Evolutionary conservation across 768 basidiomycete genomes (phyloP), one percentile per base, ranked within the genome.

Genomic region (Chalciporus piperatus): DNA sequence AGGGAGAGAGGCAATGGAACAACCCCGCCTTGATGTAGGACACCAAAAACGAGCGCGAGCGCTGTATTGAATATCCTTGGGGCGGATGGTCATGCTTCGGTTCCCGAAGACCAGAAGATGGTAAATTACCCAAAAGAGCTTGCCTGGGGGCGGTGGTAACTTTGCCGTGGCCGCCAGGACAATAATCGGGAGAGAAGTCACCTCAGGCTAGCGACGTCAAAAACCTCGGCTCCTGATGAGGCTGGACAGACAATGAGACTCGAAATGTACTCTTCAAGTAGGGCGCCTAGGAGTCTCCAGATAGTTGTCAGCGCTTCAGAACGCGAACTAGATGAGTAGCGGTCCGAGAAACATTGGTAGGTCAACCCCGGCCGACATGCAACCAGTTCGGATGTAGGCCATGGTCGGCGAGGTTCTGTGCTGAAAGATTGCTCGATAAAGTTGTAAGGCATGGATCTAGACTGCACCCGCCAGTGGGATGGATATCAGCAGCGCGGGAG

Each of bases 301-400:
- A 43, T 38, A 53, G 13, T 49, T 32, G 54, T 27, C 41, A 39
- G 56, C 37, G 16, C 43, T 57, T 6, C 44, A 47, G 49, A 61
- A 51, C 44, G 46, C 41, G 50, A 61, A 47, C 64, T 62, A 60
- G 8, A 65, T 45, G n/a, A 72, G n/a, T 13, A 66, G 49, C 4
- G 72, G 72, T 16, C 73, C 70, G 4, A 74, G 58, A 11, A 75
- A 51, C 65, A 75, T 66, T 13, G 74, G 73, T 10, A 75, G 50
- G 54, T 75, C 75, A 27, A 75, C 68, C 19, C 64, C 61, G n/a
- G n/a, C n/a, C n/a, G 28, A 69, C 43, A 50, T 74, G 73, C 6
- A 75, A 61, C 73, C 72, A 74, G 19, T 62, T 63, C 2, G 74
- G 74, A 56, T 75, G 74, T 14, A 74, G 48, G 9, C 73, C 74